Percentiles rank a stretch among this genome's conserved stretches.
Evolutionary conservation across 139 green algal genomes (phyloP).

Genomic region (Tetraselmis chui): DNA sequence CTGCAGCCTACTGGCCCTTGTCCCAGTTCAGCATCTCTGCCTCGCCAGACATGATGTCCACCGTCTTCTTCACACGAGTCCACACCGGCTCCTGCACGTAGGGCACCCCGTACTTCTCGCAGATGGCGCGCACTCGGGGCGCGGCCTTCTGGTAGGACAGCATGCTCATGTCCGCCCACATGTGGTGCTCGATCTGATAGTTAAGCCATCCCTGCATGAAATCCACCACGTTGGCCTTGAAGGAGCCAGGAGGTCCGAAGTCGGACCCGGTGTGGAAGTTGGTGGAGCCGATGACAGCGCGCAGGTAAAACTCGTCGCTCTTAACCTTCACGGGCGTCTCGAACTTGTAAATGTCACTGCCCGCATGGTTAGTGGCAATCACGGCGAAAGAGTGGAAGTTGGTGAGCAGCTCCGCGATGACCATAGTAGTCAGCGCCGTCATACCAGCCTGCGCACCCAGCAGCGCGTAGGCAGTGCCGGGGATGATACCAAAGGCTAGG

Average conservation of each 20-base stretch:
- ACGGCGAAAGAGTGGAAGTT: conserved; percentile 29
- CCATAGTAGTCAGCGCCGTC: conserved; percentile 5
- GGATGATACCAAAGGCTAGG: neutral
- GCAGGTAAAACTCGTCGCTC: conserved; percentile 27
- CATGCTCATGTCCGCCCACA: conserved; percentile 27
- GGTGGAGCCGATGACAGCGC: conserved; percentile 21
- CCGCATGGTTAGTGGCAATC: conserved; percentile 29
- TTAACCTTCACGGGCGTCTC: conserved; percentile 10
- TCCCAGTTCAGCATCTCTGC: conserved; percentile 23
- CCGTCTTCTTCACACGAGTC: conserved; percentile 15
- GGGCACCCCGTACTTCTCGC: conserved; percentile 29
- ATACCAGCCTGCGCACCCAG: neutral
- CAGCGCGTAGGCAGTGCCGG: conserved; percentile 5
- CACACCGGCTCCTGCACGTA: conserved; percentile 24
- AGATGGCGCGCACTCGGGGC: conserved; percentile 20
- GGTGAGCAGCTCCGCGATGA: conserved; percentile 23
- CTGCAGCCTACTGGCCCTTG: conserved; percentile 17
- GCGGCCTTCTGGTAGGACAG: conserved; percentile 23
- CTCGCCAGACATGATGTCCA: conserved; percentile 27
- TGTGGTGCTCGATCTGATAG: conserved; percentile 37
- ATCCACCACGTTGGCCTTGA: conserved; percentile 18
- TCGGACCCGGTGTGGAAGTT: conserved; percentile 24
- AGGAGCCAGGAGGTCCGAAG: neutral
- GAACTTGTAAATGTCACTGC: conserved; percentile 27
- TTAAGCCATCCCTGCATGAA: conserved; percentile 32